These are phyloP conservation scores for Cryphonectria nitschkei DNA, from an alignment of 2,329 filamentous ascomycete genomes.

Conservation along the genomic window DNA sequence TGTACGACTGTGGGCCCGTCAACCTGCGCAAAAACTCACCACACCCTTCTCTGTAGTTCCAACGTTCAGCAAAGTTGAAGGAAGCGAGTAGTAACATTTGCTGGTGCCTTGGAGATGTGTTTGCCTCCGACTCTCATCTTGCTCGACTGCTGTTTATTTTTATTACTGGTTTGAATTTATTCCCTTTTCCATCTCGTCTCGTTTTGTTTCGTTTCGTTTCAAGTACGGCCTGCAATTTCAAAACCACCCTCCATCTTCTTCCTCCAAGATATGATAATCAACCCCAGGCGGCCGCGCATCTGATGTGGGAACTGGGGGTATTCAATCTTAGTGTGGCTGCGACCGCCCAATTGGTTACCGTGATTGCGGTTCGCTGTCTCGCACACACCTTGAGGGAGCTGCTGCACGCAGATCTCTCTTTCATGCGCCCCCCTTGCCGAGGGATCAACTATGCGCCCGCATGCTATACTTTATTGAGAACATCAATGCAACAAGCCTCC, in stretches of 20 bases:
- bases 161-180: background rate
- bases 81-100: background rate
- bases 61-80: background rate
- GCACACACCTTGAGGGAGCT: background rate
- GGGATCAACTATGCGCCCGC: constrained; percentile 6
- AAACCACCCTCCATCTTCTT: background rate
- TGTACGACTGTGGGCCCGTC: background rate
- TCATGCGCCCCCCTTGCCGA: background rate
- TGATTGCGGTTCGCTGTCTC: background rate
- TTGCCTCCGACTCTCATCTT: background rate
- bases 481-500: background rate
- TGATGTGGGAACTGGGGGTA: background rate
- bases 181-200: background rate
- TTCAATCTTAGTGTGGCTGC: background rate
- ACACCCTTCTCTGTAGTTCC: background rate
- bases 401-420: background rate
- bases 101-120: background rate
- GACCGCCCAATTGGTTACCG: background rate
- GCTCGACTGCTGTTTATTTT: background rate
- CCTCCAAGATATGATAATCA: background rate
- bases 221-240: background rate
- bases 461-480: constrained; percentile 9
- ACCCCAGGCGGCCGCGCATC: background rate
- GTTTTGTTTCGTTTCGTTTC: background rate
- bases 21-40: background rate